Conservation (phyloP, 1,284 basidiomycete species). For the Pascua guehoae region DNA sequence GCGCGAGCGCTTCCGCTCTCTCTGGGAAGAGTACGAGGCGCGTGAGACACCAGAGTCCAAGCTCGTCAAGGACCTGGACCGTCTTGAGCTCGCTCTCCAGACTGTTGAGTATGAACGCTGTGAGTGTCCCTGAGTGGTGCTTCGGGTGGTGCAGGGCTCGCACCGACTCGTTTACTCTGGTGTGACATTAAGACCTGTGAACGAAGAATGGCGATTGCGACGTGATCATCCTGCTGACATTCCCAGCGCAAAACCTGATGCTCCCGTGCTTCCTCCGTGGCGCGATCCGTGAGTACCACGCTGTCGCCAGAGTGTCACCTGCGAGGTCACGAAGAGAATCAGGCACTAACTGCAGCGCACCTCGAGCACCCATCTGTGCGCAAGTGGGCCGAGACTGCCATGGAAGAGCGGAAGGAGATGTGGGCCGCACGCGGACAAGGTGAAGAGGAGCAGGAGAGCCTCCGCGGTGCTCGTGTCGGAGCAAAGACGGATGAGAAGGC, state of each 20-base stretch:
- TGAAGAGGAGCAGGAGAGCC: conserved; percentile 33
- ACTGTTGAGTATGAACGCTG: conserved; percentile 56
- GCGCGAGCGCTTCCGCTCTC: conserved; percentile 66
- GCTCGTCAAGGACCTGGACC: conserved; percentile 92
- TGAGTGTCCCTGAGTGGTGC: conserved; percentile 26
- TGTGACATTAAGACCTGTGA: too few relatives aligned
- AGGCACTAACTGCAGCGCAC: conserved; percentile 26
- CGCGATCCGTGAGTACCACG: conserved; percentile 36
- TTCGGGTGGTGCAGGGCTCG: too few relatives aligned
- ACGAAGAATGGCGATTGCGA: too few relatives aligned
- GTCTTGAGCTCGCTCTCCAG: conserved; percentile 82
- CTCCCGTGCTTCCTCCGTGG: conserved; percentile 48
- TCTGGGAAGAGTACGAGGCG: conserved; percentile 94
- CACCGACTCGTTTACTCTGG: too few relatives aligned
- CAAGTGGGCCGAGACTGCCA: conserved; percentile 66
- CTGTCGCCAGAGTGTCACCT: too few relatives aligned
- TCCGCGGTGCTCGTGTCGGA: conserved; percentile 27
- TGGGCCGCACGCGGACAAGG: conserved; percentile 40
- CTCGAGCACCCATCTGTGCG: conserved; percentile 73
- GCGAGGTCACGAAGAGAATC: too few relatives aligned
- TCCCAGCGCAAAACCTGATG: conserved; percentile 42
- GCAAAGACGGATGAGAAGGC: conserved; percentile 5
- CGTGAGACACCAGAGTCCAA: conserved; percentile 74
- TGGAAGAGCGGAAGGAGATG: conserved; percentile 54
- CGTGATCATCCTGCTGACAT: conserved; percentile 1